Evolutionary conservation across 441 rosid genomes (phyloP), one percentile per base, ranked within the genome.

Genomic region (Hypseocharis bilobata): DNA sequence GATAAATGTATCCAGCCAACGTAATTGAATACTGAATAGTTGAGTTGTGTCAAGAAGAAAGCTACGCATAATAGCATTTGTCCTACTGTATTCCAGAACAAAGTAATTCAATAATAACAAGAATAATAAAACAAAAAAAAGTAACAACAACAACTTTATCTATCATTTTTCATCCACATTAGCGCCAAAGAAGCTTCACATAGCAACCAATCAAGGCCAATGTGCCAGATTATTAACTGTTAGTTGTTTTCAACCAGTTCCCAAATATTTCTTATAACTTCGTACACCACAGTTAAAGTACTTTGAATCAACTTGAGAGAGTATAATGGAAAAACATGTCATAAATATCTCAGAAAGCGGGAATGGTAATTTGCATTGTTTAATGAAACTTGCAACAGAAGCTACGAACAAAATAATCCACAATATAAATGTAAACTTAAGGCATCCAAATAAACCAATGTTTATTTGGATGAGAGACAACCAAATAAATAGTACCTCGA

Each of bases 401-500:
- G 8, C 26, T 14, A 42, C 49, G 49, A 42, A 42, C 49, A 13
- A 3, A 42, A 42, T 42, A 42, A 1, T 36, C 45, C 32, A 17
- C 29, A 38, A 28, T 4, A 60, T 3, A 4, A 20, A 27, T n/a
- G 30, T n/a, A 44, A 42, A 52, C 38, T 13, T 32, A 38, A 34
- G 28, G 65, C 27, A 38, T 45, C 40, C 13, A 47, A 57, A 47
- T 28, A 52, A 55, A 57, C 44, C 22, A 54, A 52, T 17, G 29
- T 27, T 60, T 52, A 54, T 6, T 28, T 20, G 22, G 20, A 49
- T 17, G 62, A 69, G 54, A n/a, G 16, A 45, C n/a, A 17, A 54
- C 7, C 3, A 26, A 3, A 56, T n/a, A 1, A 44, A 58, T 17
- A 66, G 28, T 78, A 86, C 91, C 87, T 80, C 84, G 79, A 51